These are phyloP conservation scores for Pythium periplocum DNA, from an alignment of 352 stramenopile genomes.

Conservation along the genomic window DNA sequence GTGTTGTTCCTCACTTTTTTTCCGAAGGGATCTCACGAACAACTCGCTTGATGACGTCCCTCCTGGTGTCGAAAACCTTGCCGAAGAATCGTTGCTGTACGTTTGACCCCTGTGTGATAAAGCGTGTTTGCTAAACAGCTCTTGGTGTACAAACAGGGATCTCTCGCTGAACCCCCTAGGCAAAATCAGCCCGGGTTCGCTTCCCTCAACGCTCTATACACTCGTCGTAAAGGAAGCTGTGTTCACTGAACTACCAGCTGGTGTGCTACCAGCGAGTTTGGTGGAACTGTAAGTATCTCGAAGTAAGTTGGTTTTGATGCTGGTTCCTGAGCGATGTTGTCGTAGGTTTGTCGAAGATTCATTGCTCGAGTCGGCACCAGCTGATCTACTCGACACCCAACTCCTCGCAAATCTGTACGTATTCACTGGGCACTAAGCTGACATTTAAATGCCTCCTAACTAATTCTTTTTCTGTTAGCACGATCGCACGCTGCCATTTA, in stretches of 20 bases:
- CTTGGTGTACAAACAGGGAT: conserved; percentile 1
- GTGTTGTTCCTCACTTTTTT: background rate
- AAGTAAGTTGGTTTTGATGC: background rate
- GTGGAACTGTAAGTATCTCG: background rate
- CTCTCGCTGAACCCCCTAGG: conserved; percentile 1
- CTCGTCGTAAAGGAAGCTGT: background rate
- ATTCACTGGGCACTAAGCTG: too few species aligned
- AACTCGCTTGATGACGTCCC: background rate
- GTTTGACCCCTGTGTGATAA: too few species aligned
- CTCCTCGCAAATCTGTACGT: background rate
- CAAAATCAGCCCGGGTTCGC: background rate
- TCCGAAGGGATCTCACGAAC: background rate
- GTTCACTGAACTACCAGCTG: background rate
- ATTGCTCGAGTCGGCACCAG: background rate
- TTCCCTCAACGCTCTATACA: background rate
- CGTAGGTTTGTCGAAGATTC: background rate
- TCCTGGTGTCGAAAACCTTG: background rate
- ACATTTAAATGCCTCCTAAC: too few species aligned
- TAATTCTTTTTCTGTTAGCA: background rate
- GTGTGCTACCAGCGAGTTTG: background rate
- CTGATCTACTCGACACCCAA: background rate
- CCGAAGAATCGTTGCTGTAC: too few species aligned
- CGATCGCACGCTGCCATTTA: background rate
- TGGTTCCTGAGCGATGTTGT: background rate
- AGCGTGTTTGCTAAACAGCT: background rate